Base-by-base conservation (phyloP, 805 yeast genomes). In the Lachancea lanzarotensis region DNA sequence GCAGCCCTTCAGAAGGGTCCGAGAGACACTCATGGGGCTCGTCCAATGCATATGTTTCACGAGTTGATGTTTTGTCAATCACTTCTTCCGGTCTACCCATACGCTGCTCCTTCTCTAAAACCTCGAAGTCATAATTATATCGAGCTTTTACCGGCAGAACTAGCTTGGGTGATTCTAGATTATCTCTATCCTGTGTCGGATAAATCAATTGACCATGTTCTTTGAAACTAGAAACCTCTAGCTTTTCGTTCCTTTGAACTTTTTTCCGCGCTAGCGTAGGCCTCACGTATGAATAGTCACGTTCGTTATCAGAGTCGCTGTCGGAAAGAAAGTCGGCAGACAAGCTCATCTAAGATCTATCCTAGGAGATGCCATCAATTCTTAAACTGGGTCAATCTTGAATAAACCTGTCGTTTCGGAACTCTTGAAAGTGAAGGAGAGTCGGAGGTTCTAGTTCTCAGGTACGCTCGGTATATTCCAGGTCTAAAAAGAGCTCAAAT, bases 261-360 rank as follows among this genome's bases (percentile, higher is more conserved):
- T 19, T 13, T 19, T 33, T 35, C 15, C 35, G 39, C 35, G 30
- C 12, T 10, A 29, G 22, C 11, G 30, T 19, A 11, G 45, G 45
- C 22, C 30, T 35, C 13, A 22, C 10, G 29, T 42, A 42, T 17
- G 20, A 19, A n/a, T 29, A 7, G 12, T 30, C 41, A 15, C 18
- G 16, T 2, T 22, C 40, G 20, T 31, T 32, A 18, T 31, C 36
- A 6, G 46, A 43, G 18, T 38, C 46, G 31, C 42, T 38, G 17
- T 31, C 6, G 8, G 42, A 32, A 26, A 38, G 33, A 18, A 30
- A 43, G 20, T 43, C 46, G 11, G 22, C 16, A 15, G 33, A 41
- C 22, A 15, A n/a, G 44, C 38, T 41, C 44, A 41, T 43, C 20
- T 10, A 35, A 35, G 35, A 34, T 16, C 12, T 25, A 20, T n/a